Evolutionary conservation across 1,284 basidiomycete genomes (phyloP), one percentile per base, ranked within the genome.

Genomic region (Ceratobasidium sp.): DNA sequence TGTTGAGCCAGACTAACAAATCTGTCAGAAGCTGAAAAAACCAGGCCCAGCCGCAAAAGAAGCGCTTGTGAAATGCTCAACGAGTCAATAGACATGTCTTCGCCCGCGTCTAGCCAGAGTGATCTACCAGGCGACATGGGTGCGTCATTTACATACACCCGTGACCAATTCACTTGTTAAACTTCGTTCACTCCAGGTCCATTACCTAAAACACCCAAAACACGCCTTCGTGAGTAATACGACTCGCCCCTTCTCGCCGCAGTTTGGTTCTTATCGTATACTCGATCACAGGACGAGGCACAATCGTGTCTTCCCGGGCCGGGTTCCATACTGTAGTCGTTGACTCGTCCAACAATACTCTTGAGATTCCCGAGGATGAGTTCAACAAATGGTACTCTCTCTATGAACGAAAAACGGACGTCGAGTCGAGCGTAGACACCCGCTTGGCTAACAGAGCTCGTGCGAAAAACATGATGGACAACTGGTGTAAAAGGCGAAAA

Each of bases 381-480:
- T 68, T 56, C 54, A 57, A 25, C 29, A 68, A 68, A 49, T 68
- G 65, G 65, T 34, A 47, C 34, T 68, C 65, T 10, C 53, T 68
- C 22, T 68, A 56, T 43, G 65, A 68, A 29, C 65, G 65, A 49
- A 68, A 68, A 57, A 56, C 54, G 27, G 65, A 68, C 54, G 42
- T 45, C n/a, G 65, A 68, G 4, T 40, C 65, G 4, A 68, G 65
- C 42, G 42, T 68, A 31, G 65, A 68, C 32, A 68, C 42, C 35
- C 52, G 65, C 17, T 32, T 68, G 22, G 65, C 65, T 27, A 68
- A 68, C 38, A 42, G 65, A n/a, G 65, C 65, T 22, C 53, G 65
- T 34, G 65, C 65, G 29, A 68, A 68, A 50, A 54, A 68, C 34
- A 68, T 68, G 53, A 68, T 68, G 65, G 65, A 68, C 54, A 68